Evolutionary conservation across 2,329 filamentous ascomycete genomes (phyloP), one percentile per base, ranked within the genome.

Genomic region (Aschersonia sp.): DNA sequence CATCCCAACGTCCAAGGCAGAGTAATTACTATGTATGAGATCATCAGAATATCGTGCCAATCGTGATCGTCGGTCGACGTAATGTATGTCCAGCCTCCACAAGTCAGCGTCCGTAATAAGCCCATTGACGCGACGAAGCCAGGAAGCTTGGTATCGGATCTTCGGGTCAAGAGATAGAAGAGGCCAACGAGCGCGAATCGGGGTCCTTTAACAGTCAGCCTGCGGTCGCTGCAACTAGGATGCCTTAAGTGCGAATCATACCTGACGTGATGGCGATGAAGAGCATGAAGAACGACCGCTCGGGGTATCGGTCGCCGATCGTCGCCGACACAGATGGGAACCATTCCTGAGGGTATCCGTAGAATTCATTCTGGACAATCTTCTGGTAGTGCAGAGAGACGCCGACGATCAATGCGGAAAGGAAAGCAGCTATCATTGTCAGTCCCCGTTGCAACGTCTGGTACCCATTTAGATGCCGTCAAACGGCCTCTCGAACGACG

Each of bases 11-110:
- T 98, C 92, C 92, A 98, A 2, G 92, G 92, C 47, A 98, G 73
- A 3, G 92, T 97, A 35, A 88, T 85, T 44, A 98, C 83, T 48
- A 98, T 74, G 65, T 98, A 98, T 10, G 89, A 94, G 56, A 98
- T 96, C 92, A 98, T 98, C 64, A 98, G 91, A 53, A 97, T 91
- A 61, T 98, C 92, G 64, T 98, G 92, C 89, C 89, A 97, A 66
- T 94, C 82, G 65, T 98, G 92, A 63, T 97, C 88, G 63, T 98
- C 92, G 43, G 92, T 98, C 52, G 92, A 97, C 30, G 92, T 98
- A 52, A 98, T 82, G 65, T 97, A 98, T 47, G 92, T 96, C 91
- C 92, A 98, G 50, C 92, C 92, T 57, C 91, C 92, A 61, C 92
- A 98, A 4, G 89, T 95, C 50, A 97, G 69, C 7, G 91, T 96